Evolutionary conservation across 257 asterid genomes (phyloP), one percentile per base, ranked within the genome.

Genomic region (Hygrophila difformis): DNA sequence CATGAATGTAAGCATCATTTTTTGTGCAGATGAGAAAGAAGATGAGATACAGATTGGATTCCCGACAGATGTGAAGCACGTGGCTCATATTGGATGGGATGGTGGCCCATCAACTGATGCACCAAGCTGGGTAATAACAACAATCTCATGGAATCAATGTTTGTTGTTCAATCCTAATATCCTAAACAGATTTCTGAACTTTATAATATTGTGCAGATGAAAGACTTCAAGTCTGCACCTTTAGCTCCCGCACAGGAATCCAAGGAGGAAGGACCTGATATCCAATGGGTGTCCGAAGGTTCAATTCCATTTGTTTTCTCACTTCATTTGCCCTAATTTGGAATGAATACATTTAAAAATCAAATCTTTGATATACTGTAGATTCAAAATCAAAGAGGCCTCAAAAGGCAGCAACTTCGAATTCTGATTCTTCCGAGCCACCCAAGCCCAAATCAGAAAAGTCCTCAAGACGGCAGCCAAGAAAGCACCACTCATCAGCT

Each of bases 61-160:
- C n/a, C 99, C 96, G 39, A 86, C 95, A 42, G 96, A 91, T 63
- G 99, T 91, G 53, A 91, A 91, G 73, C 99, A 91, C 56, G 96
- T 91, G 41, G 96, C 95, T 57, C 99, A 91, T 46, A 89, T 89
- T 5, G 97, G 97, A 50, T 76, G 21, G 41, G 42, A 49, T 49
- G 55, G n/a, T 46, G 51, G 55, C 8, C 55, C 55, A 9, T 49
- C 55, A 6, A 8, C 12, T 9, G 55, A 49, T 1, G 33, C 55
- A 4, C 41, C 55, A 2, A 49, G 41, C 18, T 49, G 55, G 55
- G 55, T 49, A 16, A 31, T 17, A 23, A 6, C 8, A 8, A 7
- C 23, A 15, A 41, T 41, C 21, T 33, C 12, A 5, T 26, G 31
- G 7, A 26, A 26, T 26, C n/a, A 26, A 1, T n/a, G 11, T 2